Conservation (phyloP, 2,329 filamentous ascomycete genomes). For the Clarireedia hainanense region DNA sequence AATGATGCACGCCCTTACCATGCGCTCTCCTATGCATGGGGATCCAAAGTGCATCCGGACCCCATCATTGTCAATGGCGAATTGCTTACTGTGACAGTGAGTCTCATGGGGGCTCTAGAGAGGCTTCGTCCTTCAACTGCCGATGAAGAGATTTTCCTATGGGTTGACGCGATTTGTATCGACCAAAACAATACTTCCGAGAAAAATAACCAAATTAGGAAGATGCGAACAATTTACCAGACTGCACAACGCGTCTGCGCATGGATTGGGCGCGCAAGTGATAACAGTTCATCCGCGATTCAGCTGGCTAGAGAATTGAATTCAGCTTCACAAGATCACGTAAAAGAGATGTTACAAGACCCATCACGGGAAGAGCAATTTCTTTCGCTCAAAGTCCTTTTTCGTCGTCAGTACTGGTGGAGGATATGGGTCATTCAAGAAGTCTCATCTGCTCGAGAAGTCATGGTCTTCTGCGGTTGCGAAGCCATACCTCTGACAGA, state of each 20-base stretch:
- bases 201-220: slow-evolving; percentile 16
- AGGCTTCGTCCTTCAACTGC: slow-evolving; percentile 13
- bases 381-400: slow-evolving; percentile 28
- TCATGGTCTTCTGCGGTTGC: slow-evolving; percentile 32
- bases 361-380: slow-evolving; percentile 18
- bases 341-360: slow-evolving; percentile 11
- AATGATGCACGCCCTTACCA: slow-evolving; percentile 17
- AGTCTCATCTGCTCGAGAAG: slow-evolving; percentile 30
- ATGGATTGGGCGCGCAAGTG: slow-evolving; percentile 17
- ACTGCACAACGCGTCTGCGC: slow-evolving; percentile 18
- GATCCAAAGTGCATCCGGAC: not conserved
- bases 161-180: slow-evolving; percentile 25
- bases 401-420: slow-evolving; percentile 34
- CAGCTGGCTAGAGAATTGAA: slow-evolving; percentile 16
- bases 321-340: slow-evolving; percentile 8
- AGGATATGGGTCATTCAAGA: slow-evolving; percentile 38
- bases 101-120: slow-evolving; percentile 18
- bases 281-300: slow-evolving; percentile 12
- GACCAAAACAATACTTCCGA: slow-evolving; percentile 20
- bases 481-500: slow-evolving; percentile 31
- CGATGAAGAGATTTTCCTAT: slow-evolving; percentile 14
- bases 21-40: slow-evolving; percentile 25
- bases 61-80: slow-evolving; percentile 13
- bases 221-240: slow-evolving; percentile 22
- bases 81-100: slow-evolving; percentile 13